phyloP scores from a whole-genome alignment of 768 basidiomycete species.

The Tylopilus sp. region DNA sequence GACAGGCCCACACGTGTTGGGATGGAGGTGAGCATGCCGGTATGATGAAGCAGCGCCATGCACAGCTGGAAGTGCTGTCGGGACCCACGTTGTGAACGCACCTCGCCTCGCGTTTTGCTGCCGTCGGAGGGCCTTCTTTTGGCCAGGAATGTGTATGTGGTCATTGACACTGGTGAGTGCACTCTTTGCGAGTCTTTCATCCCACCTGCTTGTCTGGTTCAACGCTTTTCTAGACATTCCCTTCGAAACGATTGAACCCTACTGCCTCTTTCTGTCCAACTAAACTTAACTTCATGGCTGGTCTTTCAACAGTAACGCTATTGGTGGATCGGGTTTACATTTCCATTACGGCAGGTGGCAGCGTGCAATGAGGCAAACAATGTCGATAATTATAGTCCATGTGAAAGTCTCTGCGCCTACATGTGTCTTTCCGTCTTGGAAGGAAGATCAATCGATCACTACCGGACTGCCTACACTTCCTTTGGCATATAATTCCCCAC shows the following conservation, averaged over 20 bases:
- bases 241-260: not conserved
- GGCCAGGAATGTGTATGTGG: too few relatives aligned
- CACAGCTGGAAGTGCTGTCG: not conserved
- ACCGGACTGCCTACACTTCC: slow-evolving; percentile 3
- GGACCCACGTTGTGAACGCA: not conserved
- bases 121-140: not conserved
- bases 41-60: not conserved
- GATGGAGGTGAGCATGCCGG: not conserved
- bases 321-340: not conserved
- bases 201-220: not conserved
- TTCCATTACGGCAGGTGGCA: not conserved
- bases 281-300: not conserved
- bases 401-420: not conserved
- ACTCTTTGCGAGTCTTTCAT: not conserved
- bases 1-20: not conserved
- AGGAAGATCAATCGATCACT: not conserved
- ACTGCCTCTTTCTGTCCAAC: not conserved
- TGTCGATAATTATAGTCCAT: not conserved
- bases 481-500: slow-evolving; percentile 17
- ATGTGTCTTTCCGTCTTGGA: not conserved
- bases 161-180: not conserved
- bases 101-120: not conserved
- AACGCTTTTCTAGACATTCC: too few relatives aligned
- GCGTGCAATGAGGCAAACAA: slow-evolving; percentile 1
- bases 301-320: not conserved